These are phyloP conservation scores for Auricularia heimuer DNA, from an alignment of 768 basidiomycete genomes.

Conservation along the genomic window DNA sequence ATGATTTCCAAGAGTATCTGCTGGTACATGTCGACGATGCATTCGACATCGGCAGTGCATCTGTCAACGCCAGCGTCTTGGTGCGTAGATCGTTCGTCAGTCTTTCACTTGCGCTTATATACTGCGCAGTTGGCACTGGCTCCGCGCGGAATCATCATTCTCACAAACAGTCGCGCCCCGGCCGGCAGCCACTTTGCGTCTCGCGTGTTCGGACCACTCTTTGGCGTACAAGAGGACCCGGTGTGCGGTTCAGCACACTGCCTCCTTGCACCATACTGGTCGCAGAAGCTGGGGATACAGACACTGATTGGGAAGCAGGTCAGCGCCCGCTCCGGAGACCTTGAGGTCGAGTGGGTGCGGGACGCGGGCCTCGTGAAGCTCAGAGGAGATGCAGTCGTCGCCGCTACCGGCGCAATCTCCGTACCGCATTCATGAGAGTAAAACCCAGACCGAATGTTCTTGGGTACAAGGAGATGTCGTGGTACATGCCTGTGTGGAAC, in stretches of 20 bases:
- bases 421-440: no score
- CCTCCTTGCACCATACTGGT: constrained; percentile 41
- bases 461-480: no score
- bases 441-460: no score
- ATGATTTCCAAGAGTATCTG: neutral
- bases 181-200: constrained; percentile 34
- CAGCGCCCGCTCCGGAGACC: constrained; percentile 38
- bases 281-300: constrained; percentile 19
- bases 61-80: neutral
- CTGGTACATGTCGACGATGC: neutral
- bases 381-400: constrained; percentile 25
- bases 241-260: constrained; percentile 49
- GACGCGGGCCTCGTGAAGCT: constrained; percentile 24
- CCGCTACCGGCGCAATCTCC: constrained; percentile 26
- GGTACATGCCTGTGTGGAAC: no score
- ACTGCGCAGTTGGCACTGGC: no score
- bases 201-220: constrained; percentile 38
- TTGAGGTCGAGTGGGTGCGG: constrained; percentile 31
- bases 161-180: constrained; percentile 18
- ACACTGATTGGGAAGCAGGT: constrained; percentile 39
- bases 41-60: neutral
- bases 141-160: no score
- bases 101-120: no score
- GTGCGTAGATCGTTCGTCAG: neutral
- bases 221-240: constrained; percentile 33